Base-by-base conservation (phyloP, 768 basidiomycete genomes). In the Exsudoporus frostii region DNA sequence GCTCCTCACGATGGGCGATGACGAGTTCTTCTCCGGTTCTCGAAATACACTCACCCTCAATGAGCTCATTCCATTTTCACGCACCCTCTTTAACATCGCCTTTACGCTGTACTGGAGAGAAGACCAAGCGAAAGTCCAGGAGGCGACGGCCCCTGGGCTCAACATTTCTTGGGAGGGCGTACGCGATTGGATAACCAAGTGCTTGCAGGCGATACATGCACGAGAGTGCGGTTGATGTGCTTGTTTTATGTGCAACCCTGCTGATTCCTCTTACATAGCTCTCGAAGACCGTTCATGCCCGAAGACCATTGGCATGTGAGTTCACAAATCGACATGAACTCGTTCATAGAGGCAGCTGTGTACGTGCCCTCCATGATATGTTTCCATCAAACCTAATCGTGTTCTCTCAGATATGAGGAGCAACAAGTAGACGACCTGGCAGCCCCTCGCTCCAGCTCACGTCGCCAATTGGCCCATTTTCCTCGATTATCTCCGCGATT, bases 1-100 rank as follows among this genome's bases (percentile, higher is more conserved):
- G 1, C 79, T 98, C 30, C 76, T 92, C 30, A 93, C 93, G 0
- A 90, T 98, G 80, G 91, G 91, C 1, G 97, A 99, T 61, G 96
- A 98, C 70, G 97, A 98, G 67, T 98, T 98, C 74, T 97, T 97
- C 66, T 81, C 84, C 2, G 55, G 52, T 45, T 65, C 70, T n/a
- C 74, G 85, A 19, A 96, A 94, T 56, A 89, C 94, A 0, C 78
- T 98, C 2, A 76, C 78, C 0, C 67, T 95, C 8, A 92, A 96
- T 61, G 97, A 98, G 58, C 77, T 98, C 20, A 72, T 77, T 30
- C 74, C 79, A 5, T 83, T 96, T 54, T 88, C 86, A 15, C 79
- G 82, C n/a, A 81, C 90, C 55, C 74, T 96, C 56, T 69, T 96
- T 50, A 89, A 95, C 62, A 79, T 95, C 45, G 91, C 88, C 2